phyloP scores from a whole-genome alignment of 495 filamentous ascomycete species.

The Neurospora tetraspora region DNA sequence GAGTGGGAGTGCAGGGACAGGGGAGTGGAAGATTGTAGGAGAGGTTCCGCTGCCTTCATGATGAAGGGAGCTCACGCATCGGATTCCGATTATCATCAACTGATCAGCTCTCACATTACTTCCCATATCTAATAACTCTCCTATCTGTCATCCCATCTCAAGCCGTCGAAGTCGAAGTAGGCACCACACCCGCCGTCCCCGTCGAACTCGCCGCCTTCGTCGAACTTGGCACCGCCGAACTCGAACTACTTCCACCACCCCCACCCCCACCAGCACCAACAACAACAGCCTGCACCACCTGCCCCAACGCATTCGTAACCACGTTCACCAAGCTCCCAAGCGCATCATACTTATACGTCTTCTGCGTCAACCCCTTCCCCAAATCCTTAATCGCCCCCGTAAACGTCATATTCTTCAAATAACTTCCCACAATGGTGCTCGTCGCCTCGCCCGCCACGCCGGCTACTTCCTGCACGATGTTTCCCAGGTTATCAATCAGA shows the following conservation, averaged over 20 bases:
- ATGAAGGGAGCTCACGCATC: neutral
- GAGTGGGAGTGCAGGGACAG: neutral
- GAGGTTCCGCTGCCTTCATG: neutral
- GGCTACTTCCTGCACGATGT: constrained; percentile 46
- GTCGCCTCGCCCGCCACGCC: constrained; percentile 27
- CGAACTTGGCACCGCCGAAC: constrained; percentile 1
- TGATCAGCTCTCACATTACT: neutral
- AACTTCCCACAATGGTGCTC: constrained; percentile 44
- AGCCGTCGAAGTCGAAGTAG: neutral
- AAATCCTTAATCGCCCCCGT: constrained; percentile 36
- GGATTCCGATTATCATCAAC: neutral
- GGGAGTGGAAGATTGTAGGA: neutral
- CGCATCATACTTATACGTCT: constrained; percentile 41
- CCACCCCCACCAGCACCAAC: constrained; percentile 14
- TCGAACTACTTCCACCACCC: constrained; percentile 1
- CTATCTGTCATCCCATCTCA: neutral
- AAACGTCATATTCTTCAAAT: constrained; percentile 45
- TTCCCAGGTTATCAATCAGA: constrained; percentile 48
- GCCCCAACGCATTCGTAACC: constrained; percentile 42
- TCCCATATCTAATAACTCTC: neutral
- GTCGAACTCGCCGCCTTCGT: constrained; percentile 7
- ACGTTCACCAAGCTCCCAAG: constrained; percentile 48
- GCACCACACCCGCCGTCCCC: neutral
- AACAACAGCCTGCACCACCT: constrained; percentile 48
- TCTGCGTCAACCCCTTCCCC: constrained; percentile 40